Conservation (phyloP, 441 rosid genomes). For the Breynia disticha region DNA sequence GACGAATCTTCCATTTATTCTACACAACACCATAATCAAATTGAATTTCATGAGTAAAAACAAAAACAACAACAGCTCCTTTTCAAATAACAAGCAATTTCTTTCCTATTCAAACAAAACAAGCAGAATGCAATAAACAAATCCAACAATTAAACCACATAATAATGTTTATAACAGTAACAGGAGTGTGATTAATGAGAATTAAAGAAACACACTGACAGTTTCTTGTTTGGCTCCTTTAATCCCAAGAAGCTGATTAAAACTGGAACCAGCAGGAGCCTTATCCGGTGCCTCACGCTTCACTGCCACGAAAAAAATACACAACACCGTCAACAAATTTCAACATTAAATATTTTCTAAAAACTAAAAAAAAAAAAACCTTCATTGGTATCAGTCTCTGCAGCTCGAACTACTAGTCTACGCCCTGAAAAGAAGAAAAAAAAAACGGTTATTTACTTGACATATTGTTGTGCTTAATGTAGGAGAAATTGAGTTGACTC, state of each 20-base stretch:
- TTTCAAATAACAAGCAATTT: too few species aligned
- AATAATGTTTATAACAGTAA: too few species aligned
- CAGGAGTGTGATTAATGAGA: too few species aligned
- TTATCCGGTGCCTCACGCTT: conserved; percentile 62
- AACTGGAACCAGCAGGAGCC: conserved; percentile 77
- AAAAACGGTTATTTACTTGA: too few species aligned
- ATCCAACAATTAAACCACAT: too few species aligned
- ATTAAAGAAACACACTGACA: conserved; percentile 26
- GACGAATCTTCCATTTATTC: conserved; percentile 98
- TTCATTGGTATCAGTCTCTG: conserved; percentile 76
- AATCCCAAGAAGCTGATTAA: conserved; percentile 94
- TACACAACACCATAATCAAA: conserved; percentile 22
- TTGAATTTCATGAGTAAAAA: neutral
- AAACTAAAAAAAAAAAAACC: conserved; percentile 26
- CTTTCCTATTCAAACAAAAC: too few species aligned
- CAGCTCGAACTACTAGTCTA: conserved; percentile 62
- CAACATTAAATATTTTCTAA: neutral
- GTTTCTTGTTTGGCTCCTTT: conserved; percentile 93
- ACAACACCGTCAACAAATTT: neutral
- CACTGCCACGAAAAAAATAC: conserved; percentile 20
- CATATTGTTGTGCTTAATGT: neutral
- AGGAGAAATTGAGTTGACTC: conserved; percentile 23
- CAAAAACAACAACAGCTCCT: too few species aligned
- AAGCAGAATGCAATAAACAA: too few species aligned
- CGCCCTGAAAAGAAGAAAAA: conserved; percentile 35